Percentiles rank a stretch among this genome's conserved stretches.
These are phyloP conservation scores for Penicillium sp. DNA, from an alignment of 2,329 filamentous ascomycete species.

Conservation along the genomic window DNA sequence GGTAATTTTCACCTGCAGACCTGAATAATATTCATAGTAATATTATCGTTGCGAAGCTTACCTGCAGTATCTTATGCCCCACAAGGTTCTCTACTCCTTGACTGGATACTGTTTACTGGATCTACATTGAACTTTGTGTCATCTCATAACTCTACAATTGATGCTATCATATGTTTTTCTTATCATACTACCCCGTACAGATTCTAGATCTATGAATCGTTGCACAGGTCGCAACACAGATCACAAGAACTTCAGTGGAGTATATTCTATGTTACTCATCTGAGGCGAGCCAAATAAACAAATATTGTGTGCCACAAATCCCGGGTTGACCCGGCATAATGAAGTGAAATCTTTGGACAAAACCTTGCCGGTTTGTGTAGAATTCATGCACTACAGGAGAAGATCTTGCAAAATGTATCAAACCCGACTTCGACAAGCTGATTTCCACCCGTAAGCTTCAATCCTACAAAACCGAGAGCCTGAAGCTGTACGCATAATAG, in stretches of 20 bases:
- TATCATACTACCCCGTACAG: no score
- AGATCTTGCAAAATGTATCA: not conserved
- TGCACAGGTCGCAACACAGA: no score
- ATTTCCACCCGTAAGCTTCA: not conserved
- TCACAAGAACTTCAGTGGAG: no score
- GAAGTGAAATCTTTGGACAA: not conserved
- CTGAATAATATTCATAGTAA: not conserved
- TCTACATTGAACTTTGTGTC: no score
- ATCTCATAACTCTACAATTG: no score
- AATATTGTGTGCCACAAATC: not conserved
- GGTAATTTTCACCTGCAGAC: not conserved
- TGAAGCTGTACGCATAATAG: not conserved
- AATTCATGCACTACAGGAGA: not conserved
- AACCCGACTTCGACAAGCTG: not conserved
- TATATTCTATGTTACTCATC: not conserved
- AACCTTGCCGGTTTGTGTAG: not conserved
- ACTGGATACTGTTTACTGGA: no score
- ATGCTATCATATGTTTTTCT: no score
- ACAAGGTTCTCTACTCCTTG: no score
- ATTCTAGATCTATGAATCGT: no score
- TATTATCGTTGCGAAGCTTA: not conserved
- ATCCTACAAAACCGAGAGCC: not conserved
- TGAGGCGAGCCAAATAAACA: not conserved
- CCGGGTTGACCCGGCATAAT: not conserved
- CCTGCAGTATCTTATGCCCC: no score